Evolutionary conservation across 2,329 filamentous ascomycete species (phyloP), one percentile per base, ranked within the genome.

Genomic region (Sporothrix pallida): DNA sequence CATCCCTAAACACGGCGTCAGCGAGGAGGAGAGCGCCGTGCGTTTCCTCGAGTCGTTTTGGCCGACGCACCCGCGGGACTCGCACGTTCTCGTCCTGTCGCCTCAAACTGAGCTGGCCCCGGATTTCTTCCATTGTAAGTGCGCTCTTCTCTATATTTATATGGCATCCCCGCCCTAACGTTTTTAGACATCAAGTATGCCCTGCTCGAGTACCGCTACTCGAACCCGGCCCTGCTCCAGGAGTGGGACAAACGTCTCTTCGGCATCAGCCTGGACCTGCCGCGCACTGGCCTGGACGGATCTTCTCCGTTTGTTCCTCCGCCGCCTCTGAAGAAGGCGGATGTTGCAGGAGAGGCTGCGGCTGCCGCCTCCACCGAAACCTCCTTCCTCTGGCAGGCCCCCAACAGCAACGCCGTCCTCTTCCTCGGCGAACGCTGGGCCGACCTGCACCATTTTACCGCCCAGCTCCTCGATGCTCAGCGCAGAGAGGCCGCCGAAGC

Each of bases 11-110:
- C 84, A 87, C 67, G 85, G 84, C 65, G 79, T 91, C 75, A 89
- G 86, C 6, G 86, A 92, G 60, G 89, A 92, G 76, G 91, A 95
- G 77, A 91, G 91, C 73, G 90, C 93, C 0, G 85, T 91, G 17
- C 90, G 91, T 31, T 93, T 95, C 74, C 83, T 97, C 5, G 95
- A 98, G 83, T 92, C 93, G 0, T 97, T 97, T 81, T 98, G 94
- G 86, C 95, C 96, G 1, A 83, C 85, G 2, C 85, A 89, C 74
- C 85, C 89, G 5, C 80, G 81, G 1, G 82, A 89, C 71, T 91
- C 91, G 10, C 94, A 98, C 80, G 88, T 97, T 2, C 86, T 99
- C n/a, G 83, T 98, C 1, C 87, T 99, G 6, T 95, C 94, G 5
- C 89, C 95, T 0, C 90, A 97, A 77, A 88, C 87, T 0, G 93